Evolutionary conservation across 495 filamentous ascomycete species (phyloP).

Genomic region (Penicilliopsis zonata): DNA sequence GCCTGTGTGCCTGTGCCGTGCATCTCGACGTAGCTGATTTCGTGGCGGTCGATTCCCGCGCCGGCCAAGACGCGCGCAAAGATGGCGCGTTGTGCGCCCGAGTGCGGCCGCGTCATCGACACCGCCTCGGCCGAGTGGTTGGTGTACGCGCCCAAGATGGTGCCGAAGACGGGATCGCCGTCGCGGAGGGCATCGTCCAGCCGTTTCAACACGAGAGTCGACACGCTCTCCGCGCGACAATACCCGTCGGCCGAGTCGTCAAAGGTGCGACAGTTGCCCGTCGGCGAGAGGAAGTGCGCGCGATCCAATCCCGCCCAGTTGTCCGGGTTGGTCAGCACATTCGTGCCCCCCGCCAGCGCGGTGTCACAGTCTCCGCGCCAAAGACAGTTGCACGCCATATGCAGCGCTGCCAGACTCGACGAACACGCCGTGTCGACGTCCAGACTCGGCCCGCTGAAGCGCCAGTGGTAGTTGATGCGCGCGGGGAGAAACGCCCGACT

Average conservation of each 20-base stretch:
- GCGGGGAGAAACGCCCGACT: constrained; percentile 15
- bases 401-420: constrained; percentile 71
- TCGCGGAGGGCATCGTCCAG: constrained; percentile 35
- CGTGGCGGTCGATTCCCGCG: constrained; percentile 33
- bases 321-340: constrained; percentile 70
- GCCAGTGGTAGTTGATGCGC: constrained; percentile 60
- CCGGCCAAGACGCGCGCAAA: constrained; percentile 28
- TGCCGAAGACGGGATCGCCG: constrained; percentile 32
- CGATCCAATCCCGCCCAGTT: constrained; percentile 73
- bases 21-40: constrained; percentile 40
- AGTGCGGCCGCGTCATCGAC: constrained; percentile 35
- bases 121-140: constrained; percentile 35
- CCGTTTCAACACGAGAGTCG: constrained; percentile 30
- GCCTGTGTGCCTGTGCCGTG: constrained; percentile 36
- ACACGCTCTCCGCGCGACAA: constrained; percentile 44
- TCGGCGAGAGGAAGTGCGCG: constrained; percentile 67
- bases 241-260: constrained; percentile 62
- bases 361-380: constrained; percentile 77
- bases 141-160: constrained; percentile 22
- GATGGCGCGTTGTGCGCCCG: constrained; percentile 32
- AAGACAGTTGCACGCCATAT: constrained; percentile 71
- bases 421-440: constrained; percentile 87
- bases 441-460: constrained; percentile 76
- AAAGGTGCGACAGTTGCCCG: constrained; percentile 54
- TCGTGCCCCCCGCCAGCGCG: constrained; percentile 73